phyloP scores from a whole-genome alignment of 139 green algal genomes.

The Coelastrella sp. region DNA sequence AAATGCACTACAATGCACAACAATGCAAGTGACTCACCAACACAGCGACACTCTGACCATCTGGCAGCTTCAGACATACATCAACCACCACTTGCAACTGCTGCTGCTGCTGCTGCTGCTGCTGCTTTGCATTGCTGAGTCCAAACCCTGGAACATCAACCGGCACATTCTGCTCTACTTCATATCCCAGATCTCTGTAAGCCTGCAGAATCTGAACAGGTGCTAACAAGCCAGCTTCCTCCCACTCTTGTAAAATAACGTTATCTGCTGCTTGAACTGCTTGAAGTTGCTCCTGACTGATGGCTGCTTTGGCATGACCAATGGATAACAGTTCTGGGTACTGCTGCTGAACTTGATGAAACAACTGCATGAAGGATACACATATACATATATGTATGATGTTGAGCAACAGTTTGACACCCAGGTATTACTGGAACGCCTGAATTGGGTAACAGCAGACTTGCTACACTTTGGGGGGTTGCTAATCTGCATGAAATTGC shows the following conservation, averaged over 20 bases:
- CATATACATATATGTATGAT: too few relatives aligned
- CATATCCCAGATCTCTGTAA: conserved; percentile 3
- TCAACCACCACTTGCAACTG: neutral
- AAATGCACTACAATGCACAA: neutral
- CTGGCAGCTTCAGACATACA: conserved; percentile 14
- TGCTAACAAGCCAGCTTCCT: conserved; percentile 35
- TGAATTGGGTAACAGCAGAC: too few relatives aligned
- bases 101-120: conserved; percentile 35
- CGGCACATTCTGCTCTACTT: neutral
- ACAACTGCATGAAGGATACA: neutral
- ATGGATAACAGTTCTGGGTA: neutral
- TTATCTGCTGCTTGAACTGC: neutral
- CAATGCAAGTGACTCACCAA: neutral
- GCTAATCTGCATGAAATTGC: too few relatives aligned
- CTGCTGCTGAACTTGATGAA: neutral
- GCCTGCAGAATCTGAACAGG: conserved; percentile 27
- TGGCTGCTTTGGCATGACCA: neutral
- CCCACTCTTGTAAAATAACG: conserved; percentile 11
- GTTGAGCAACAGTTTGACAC: too few relatives aligned
- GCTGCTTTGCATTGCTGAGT: neutral
- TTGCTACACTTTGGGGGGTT: too few relatives aligned
- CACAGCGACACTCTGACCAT: neutral
- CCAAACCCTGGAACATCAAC: neutral
- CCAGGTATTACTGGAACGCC: too few relatives aligned
- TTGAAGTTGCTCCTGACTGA: neutral